Base-by-base conservation (phyloP, 805 yeast genomes). In the Hanseniaspora guilliermondii region DNA sequence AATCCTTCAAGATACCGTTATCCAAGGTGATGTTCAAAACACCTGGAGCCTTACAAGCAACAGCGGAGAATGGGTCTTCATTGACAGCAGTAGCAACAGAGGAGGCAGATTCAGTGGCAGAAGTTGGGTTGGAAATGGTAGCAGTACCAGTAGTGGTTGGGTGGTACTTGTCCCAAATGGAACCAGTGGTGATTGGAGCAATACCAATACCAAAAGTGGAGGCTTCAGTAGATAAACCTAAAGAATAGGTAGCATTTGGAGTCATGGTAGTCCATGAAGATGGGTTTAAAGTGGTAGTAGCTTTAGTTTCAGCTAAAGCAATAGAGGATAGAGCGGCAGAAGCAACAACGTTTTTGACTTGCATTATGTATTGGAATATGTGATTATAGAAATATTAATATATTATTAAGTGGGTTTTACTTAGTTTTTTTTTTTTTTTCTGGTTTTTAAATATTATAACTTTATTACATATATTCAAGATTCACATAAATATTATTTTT, bases 1-100 rank as follows among this genome's bases (percentile, higher is more conserved):
- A 65, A 63, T 83, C 91, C 12, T 71, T 75, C 62, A 84, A 72
- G 48, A 78, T 63, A 60, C 79, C 69, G 37, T 63, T 71, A 38
- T 72, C 68, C 63, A 84, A 74, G 37, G 74, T 70, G 75, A 83
- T 72, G 44, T 80, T 70, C 63, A 84, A 73, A 44, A 85, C 70
- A 59, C 73, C 69, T 44, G 68, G 68, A 48, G 73, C 67, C 52
- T 70, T 64, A 68, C 85, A 79, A 37, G 80, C 66, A 35, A 64
- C 67, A 48, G 65, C 66, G 33, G 53, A 49, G 53, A 65, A 67
- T 56, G 68, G 62, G 55, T 62, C 62, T 53, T 58, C 44, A 16
- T 68, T 62, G 6, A 60, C 63, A 32, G 64, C 62, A 47, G 40
- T 45, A 14, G 56, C 53, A 27, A 41, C 50, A 14, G 58, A 53